Conservation (phyloP, 495 filamentous ascomycete genomes). For the Neurospora sublineolata region DNA sequence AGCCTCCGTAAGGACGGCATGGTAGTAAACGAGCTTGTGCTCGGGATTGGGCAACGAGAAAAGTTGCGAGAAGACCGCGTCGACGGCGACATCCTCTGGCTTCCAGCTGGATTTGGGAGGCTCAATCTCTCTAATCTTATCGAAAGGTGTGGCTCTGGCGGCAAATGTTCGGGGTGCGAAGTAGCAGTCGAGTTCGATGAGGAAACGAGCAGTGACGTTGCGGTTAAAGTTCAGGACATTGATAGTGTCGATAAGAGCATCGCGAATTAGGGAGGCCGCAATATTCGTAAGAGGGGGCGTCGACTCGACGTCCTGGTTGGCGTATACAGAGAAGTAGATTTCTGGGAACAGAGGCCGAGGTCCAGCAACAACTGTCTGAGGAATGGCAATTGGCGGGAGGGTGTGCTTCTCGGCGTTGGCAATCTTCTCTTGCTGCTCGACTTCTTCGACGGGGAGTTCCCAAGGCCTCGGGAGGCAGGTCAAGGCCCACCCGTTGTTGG, state of each 20-base stretch:
- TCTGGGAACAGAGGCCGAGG: slow-evolving; percentile 75
- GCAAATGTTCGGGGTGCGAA: slow-evolving; percentile 82
- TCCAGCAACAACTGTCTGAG: slow-evolving; percentile 62
- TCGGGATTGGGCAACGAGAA: slow-evolving; percentile 78
- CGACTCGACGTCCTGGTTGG: slow-evolving; percentile 80
- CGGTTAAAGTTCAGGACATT: slow-evolving; percentile 91
- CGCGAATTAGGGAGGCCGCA: slow-evolving; percentile 69
- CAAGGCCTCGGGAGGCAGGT: slow-evolving; percentile 77
- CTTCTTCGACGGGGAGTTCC: slow-evolving; percentile 44
- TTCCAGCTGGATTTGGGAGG: slow-evolving; percentile 77
- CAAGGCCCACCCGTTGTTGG: slow-evolving; percentile 58
- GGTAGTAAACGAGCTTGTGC: slow-evolving; percentile 94
- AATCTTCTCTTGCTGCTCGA: slow-evolving; percentile 42
- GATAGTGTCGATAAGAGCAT: slow-evolving; percentile 84
- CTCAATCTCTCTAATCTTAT: slow-evolving; percentile 68
- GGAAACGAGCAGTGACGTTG: slow-evolving; percentile 68
- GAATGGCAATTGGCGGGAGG: slow-evolving; percentile 64
- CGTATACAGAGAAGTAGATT: slow-evolving; percentile 85
- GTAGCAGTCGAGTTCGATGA: slow-evolving; percentile 92
- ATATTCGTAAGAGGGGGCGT: slow-evolving; percentile 69
- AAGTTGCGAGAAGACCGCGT: slow-evolving; percentile 91
- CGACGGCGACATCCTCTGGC: slow-evolving; percentile 92
- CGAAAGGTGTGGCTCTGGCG: slow-evolving; percentile 83
- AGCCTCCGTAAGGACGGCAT: slow-evolving; percentile 83
- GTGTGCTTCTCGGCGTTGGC: slow-evolving; percentile 54